Percentiles rank a stretch among this genome's conserved stretches.
Conservation (phyloP, 2,329 filamentous ascomycete genomes). For the Drechslerella stenobrocha region DNA sequence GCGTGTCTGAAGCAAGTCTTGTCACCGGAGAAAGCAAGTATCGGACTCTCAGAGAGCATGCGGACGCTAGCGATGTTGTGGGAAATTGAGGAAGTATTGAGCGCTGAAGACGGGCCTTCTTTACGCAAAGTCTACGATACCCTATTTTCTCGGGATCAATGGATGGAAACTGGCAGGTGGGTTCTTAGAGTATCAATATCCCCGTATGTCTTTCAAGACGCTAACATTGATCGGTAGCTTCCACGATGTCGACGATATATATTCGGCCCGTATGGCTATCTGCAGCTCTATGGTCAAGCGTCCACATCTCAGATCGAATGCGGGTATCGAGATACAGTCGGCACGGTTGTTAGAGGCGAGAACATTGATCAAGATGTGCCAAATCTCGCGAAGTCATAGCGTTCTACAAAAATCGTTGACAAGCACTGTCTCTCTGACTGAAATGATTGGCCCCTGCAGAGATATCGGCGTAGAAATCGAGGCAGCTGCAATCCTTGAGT, state of each 20-base stretch:
- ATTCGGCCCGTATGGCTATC: constrained; percentile 80
- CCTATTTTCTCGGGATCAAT: constrained; percentile 69
- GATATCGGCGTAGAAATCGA: constrained; percentile 75
- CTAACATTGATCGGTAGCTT: constrained; percentile 55
- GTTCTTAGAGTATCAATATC: constrained; percentile 52
- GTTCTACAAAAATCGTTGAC: constrained; percentile 85
- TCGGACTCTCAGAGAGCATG: constrained; percentile 54
- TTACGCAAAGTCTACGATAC: constrained; percentile 65
- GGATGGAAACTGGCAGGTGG: constrained; percentile 82
- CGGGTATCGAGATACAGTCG: constrained; percentile 54
- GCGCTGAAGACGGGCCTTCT: constrained; percentile 64
- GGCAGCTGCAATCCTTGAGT: constrained; percentile 75
- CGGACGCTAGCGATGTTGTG: constrained; percentile 71
- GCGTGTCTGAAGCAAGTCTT: constrained; percentile 32
- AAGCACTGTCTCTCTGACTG: constrained; percentile 78
- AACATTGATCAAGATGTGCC: constrained; percentile 56
- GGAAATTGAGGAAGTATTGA: constrained; percentile 78
- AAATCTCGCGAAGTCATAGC: constrained; percentile 68
- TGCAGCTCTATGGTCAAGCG: constrained; percentile 78
- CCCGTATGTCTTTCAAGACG: neutral
- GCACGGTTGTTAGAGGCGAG: constrained; percentile 74
- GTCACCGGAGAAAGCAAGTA: constrained; percentile 35
- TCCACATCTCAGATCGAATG: constrained; percentile 64
- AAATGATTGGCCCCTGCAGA: constrained; percentile 71
- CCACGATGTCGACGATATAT: constrained; percentile 72